Base-by-base conservation (phyloP, 768 basidiomycete species). In the Pleurotus tuber-regium region DNA sequence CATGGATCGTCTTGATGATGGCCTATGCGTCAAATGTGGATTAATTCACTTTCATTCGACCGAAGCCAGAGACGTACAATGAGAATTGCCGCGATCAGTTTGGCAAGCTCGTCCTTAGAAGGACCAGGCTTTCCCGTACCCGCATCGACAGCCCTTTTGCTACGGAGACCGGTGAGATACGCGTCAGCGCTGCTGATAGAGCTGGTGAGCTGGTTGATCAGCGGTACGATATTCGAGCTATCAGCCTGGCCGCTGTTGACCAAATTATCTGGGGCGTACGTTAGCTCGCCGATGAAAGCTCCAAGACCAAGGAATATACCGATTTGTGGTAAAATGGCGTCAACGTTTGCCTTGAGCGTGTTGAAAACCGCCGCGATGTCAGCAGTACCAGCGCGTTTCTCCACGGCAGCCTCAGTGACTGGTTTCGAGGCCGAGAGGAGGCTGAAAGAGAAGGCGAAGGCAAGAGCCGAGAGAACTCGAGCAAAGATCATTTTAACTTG, bases 91-190 rank as follows among this genome's bases (percentile, higher is more conserved):
- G 65, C 64, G 24, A 65, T 54, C 33, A 64, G 58, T 25, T 53
- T 43, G 7, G 66, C 66, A 38, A 67, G 51, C 4, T 65, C 64
- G 26, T 57, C 51, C 43, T 62, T 47, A 1, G 60, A 54, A 57
- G 64, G 65, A 41, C 65, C 48, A 19, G 33, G 58, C 54, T 64
- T 61, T 29, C 25, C 14, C 9, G 42, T 24, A 4, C 24, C 36
- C 18, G 52, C 18, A n/a, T n/a, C n/a, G n/a, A n/a, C n/a, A n/a
- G n/a, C n/a, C n/a, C n/a, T n/a, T 21, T 39, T 50, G 3, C 48
- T 31, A 11, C 36, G 35, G 51, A 67, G 58, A 2, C 46, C 51
- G 1, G 49, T 30, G 28, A 66, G 55, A 12, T 55, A 50, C 1
- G 58, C 39, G 30, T 61, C 52, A 4, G 63, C 59, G 43, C 57